Conservation (phyloP, 495 filamentous ascomycete species). For the Trichoderma orchidacearum region DNA sequence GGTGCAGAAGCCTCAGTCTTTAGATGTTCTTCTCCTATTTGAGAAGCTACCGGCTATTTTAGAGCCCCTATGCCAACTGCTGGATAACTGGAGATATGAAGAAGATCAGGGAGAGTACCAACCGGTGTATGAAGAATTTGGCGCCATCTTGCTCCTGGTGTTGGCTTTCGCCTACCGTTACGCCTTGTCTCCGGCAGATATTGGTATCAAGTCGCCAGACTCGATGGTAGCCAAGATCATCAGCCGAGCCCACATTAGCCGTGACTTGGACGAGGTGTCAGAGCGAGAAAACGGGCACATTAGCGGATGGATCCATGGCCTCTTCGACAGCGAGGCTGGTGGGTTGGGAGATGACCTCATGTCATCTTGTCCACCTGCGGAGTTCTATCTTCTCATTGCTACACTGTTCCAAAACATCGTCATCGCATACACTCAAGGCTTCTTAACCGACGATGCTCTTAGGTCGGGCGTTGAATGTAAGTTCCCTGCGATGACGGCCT, state of each 20-base stretch:
- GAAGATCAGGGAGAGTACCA: slow-evolving; percentile 93
- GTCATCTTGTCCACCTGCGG: slow-evolving; percentile 81
- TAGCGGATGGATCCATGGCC: slow-evolving; percentile 69
- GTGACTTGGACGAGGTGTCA: slow-evolving; percentile 49
- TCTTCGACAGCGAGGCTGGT: slow-evolving; percentile 76
- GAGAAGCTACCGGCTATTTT: slow-evolving; percentile 61
- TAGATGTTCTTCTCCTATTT: slow-evolving; percentile 84
- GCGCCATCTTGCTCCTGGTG: slow-evolving; percentile 71
- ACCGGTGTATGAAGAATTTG: slow-evolving; percentile 94
- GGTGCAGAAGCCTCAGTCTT: slow-evolving; percentile 57
- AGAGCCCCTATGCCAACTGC: slow-evolving; percentile 67
- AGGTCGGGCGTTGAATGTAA: slow-evolving; percentile 82
- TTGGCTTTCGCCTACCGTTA: slow-evolving; percentile 78
- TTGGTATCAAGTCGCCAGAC: slow-evolving; percentile 42
- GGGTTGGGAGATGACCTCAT: slow-evolving; percentile 67
- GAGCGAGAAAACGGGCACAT: slow-evolving; percentile 68
- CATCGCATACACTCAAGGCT: slow-evolving; percentile 53
- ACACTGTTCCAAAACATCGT: slow-evolving; percentile 80
- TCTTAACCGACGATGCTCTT: slow-evolving; percentile 64
- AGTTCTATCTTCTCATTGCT: slow-evolving; percentile 85
- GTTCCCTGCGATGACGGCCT: slow-evolving; percentile 9
- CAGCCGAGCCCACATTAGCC: slow-evolving; percentile 43
- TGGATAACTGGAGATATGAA: slow-evolving; percentile 87
- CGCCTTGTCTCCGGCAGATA: slow-evolving; percentile 50
- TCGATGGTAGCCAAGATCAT: slow-evolving; percentile 77